Base-by-base conservation (phyloP, 352 stramenopile genomes). In the Phytophthora macrochlamydospora region DNA sequence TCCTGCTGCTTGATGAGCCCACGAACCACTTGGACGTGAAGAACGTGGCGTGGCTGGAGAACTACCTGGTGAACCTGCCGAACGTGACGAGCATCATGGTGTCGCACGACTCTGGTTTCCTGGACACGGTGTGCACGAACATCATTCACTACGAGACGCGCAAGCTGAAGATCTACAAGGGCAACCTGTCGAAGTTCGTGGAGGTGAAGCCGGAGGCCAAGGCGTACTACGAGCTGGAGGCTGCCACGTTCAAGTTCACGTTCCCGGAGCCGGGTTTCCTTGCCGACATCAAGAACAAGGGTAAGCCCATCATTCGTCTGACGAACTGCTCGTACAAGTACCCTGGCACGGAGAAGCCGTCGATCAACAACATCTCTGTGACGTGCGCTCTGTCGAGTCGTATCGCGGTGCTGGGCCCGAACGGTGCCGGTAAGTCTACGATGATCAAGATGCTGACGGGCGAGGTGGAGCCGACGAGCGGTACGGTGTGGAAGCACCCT, bases 111-210 rank as follows among this genome's bases (percentile, higher is more conserved):
- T 93, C 97, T 28, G 89, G 90, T 12, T 99, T 99, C 83, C 77
- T 99, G 18, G 98, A 99, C 85, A 98, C 97, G 68, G 95, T 99
- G 11, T 98, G 90, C 69, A 99, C 97, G 2, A 97, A 99, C 84
- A 98, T 98, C 30, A 97, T 99, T 59, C 93, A 99, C 81, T 99
- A 99, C 85, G 94, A 99, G 72, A 94, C 86, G 69, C 95, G 83
- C 51, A 93, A 95, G 85, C 75, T 95, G 48, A 93, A 93, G 83
- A 93, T 84, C 59, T 95, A 95, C 81, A 91, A 92, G 74, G 88
- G 88, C 13, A 94, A 93, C 75, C 77, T 95, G 2, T 93, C 85
- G 2, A 77, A 88, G 61, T 95, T 95, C 57, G 88, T 95, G 7
- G 81, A 94, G 75, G 68, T 90, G 52, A 91, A 94, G 77, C 89